Base-by-base conservation (phyloP, 2,329 filamentous ascomycete species). In the Colletotrichum phormii region DNA sequence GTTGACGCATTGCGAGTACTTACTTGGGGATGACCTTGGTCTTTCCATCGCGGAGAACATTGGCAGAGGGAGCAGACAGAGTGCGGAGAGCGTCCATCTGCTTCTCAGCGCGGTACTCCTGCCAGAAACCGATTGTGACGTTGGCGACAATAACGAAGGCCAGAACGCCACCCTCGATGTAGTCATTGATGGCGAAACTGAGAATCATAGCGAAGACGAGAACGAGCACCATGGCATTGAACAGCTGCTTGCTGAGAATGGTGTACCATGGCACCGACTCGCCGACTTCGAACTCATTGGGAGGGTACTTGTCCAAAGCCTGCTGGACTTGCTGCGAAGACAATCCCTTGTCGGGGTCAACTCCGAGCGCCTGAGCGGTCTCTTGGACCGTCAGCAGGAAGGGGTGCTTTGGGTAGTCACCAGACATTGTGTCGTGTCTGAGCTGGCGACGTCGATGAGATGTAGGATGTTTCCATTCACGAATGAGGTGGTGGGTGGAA, bases 211-310 rank as follows among this genome's bases (percentile, higher is more conserved):
- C 93, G 77, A 95, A 92, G 66, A 94, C 86, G 64, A 96, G 88
- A 61, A 95, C 92, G 77, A 95, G 82, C 69, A 93, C 93, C 93
- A 95, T 94, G 71, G 93, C 93, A 85, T 95, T 95, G 79, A 91
- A 89, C 26, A 94, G 81, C 80, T 95, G 93, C 77, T 92, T 91
- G 71, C 93, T 84, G 59, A 95, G 83, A 54, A 95, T 94, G 77
- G 92, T 95, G 77, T 91, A 86, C 92, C 91, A 87, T 79, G 88
- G 89, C 60, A 95, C 91, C 33, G 89, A 89, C 33, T 88, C 90
- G 24, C 88, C 91, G 24, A 94, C 89, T 57, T 94, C 90, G 24
- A 95, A 86, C 78, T 94, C 91, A 83, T 95, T 95, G 22, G 82
- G 85, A 62, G 92, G 92, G 79, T 92, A 91, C 72, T 88, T 85